Conservation (phyloP, 176 grass and related monocot species). For the Elaeis guineensis region DNA sequence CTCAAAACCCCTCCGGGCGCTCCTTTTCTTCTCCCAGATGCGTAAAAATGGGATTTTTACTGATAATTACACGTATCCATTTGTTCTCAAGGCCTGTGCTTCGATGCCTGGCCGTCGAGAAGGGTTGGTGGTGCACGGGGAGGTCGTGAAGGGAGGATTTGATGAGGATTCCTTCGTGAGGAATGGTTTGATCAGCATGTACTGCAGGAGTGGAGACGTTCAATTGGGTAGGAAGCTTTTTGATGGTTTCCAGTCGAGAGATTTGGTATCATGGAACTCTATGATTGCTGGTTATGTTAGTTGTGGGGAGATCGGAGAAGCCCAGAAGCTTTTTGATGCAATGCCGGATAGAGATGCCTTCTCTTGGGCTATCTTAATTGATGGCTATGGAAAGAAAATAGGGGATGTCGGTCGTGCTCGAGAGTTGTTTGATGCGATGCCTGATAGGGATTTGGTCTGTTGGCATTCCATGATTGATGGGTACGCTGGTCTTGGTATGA, state of each 20-base stretch:
- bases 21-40: conserved; percentile 46
- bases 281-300: conserved; percentile 49
- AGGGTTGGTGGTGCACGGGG: conserved; percentile 35
- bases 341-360: conserved; percentile 46
- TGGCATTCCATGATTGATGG: conserved; percentile 73
- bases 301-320: conserved; percentile 24
- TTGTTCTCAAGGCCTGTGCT: conserved; percentile 52
- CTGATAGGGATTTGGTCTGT: conserved; percentile 44
- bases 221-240: conserved; percentile 48
- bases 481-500: conserved; percentile 41
- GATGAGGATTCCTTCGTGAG: conserved; percentile 30
- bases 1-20: conserved; percentile 11
- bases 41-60: conserved; percentile 19
- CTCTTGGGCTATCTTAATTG: conserved; percentile 53
- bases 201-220: conserved; percentile 35
- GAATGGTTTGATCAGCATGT: conserved; percentile 47
- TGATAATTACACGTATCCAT: conserved; percentile 60
- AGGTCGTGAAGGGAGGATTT: conserved; percentile 37
- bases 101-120: conserved; percentile 4
- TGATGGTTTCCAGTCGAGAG: conserved; percentile 22
- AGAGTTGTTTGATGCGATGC: conserved; percentile 50
- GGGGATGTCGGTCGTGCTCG: conserved; percentile 41
- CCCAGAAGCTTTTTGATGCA: conserved; percentile 46
- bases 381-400: conserved; percentile 45
- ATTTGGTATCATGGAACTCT: conserved; percentile 66